These are phyloP conservation scores for Allium cepa DNA, from an alignment of 106 monocot genomes.

Conservation along the genomic window DNA sequence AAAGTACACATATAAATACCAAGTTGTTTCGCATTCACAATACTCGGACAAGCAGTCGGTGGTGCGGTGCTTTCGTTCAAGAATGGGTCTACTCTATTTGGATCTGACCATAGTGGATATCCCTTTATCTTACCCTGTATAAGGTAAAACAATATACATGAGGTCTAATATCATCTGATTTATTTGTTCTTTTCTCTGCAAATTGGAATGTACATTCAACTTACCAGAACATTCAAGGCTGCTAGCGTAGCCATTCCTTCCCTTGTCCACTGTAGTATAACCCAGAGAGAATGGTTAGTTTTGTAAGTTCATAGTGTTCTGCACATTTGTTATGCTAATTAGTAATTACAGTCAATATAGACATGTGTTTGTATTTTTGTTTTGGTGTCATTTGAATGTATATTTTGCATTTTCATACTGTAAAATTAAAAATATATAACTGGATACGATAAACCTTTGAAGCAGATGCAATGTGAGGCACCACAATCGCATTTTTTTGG, in stretches of 20 bases:
- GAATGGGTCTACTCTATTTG: conserved; percentile 72
- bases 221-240: conserved; percentile 92
- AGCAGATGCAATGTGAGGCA: conserved; percentile 98
- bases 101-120: conserved; percentile 77
- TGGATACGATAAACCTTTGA: conserved; percentile 60
- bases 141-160: no score
- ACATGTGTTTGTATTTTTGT: no score
- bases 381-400: no score
- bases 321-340: no score
- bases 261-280: conserved; percentile 71
- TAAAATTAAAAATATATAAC: no score
- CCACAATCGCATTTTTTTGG: conserved; percentile 82
- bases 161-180: no score
- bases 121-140: conserved; percentile 93
- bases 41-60: conserved; percentile 86
- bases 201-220: neutral
- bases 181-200: no score
- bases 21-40: conserved; percentile 89
- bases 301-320: no score
- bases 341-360: no score
- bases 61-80: conserved; percentile 61
- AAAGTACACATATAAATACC: conserved; percentile 33
- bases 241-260: conserved; percentile 99
- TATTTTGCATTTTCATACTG: no score
- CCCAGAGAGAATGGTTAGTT: no score